These are phyloP conservation scores for Epichloe bromicola DNA, from an alignment of 2,329 filamentous ascomycete species.

Conservation along the genomic window DNA sequence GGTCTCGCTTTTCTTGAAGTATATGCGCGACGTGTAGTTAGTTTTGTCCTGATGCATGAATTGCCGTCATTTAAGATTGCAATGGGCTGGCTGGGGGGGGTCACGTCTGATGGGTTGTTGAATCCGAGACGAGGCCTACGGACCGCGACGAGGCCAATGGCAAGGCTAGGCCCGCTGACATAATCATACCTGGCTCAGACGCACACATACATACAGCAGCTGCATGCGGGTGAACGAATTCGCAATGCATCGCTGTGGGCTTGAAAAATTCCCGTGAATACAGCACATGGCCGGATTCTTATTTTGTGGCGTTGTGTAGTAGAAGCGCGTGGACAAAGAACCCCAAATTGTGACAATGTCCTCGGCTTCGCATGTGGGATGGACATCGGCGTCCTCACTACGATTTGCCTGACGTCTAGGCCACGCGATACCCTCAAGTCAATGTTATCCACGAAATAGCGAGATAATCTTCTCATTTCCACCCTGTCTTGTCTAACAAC, in stretches of 20 bases:
- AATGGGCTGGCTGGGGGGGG: not conserved
- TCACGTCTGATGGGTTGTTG: not conserved
- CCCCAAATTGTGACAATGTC: not conserved
- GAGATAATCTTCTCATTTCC: not conserved
- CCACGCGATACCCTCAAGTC: not conserved
- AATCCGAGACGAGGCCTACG: not conserved
- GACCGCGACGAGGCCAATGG: constrained; percentile 3
- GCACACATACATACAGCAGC: not conserved
- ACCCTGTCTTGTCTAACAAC: not conserved
- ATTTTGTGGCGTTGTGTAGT: not conserved
- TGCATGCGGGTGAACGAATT: not conserved
- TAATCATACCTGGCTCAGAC: constrained; percentile 1
- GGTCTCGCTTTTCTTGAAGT: not conserved
- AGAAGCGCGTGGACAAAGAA: not conserved
- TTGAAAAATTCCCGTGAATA: not conserved
- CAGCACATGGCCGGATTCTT: not conserved
- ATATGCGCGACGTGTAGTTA: not conserved
- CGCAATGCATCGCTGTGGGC: not conserved
- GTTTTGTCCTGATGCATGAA: not conserved
- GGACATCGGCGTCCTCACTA: not conserved
- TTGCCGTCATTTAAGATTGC: not conserved
- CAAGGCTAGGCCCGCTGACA: constrained; percentile 2
- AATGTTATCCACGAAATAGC: not conserved
- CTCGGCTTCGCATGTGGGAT: not conserved
- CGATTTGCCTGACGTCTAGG: no score